A percentile compares a stretch with the other conserved stretches of the same genome.
Conservation (phyloP, 345 rosid genomes). For the Viola odorata region DNA sequence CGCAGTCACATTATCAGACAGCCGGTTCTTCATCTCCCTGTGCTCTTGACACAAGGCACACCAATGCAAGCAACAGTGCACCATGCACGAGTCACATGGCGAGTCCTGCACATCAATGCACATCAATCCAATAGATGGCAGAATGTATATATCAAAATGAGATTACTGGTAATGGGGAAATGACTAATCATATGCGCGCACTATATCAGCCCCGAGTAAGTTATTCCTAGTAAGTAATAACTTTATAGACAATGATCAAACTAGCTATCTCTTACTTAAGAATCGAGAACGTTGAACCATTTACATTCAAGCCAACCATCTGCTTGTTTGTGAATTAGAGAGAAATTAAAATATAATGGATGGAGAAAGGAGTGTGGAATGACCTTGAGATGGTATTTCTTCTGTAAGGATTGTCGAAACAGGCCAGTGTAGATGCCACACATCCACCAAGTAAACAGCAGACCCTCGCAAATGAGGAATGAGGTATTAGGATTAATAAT, state of each 20-base stretch:
- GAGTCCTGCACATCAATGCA: constrained; percentile 44
- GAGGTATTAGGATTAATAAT: constrained; percentile 74
- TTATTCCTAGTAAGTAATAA: too few relatives aligned
- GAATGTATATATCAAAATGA: too few relatives aligned
- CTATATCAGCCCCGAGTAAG: too few relatives aligned
- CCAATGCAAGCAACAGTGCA: constrained; percentile 85
- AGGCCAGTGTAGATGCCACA: constrained; percentile 78
- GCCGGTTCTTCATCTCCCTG: constrained; percentile 82
- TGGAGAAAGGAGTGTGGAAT: not conserved
- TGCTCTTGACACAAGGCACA: constrained; percentile 93
- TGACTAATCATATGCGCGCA: too few relatives aligned
- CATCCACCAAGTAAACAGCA: constrained; percentile 85
- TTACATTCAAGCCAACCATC: too few relatives aligned
- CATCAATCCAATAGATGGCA: not conserved
- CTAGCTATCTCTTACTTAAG: too few relatives aligned
- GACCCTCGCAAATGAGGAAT: constrained; percentile 62
- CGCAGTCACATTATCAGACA: constrained; percentile 39
- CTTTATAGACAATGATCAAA: too few relatives aligned
- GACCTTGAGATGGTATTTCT: constrained; percentile 88
- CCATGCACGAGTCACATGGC: constrained; percentile 78
- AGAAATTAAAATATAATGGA: too few relatives aligned
- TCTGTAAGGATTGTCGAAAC: constrained; percentile 73
- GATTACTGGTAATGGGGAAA: too few relatives aligned
- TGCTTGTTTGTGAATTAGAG: too few relatives aligned
- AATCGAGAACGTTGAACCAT: too few relatives aligned